Evolutionary conservation across 495 filamentous ascomycete species (phyloP), one percentile per base, ranked within the genome.

Genomic region (Annulohypoxylon bovei): DNA sequence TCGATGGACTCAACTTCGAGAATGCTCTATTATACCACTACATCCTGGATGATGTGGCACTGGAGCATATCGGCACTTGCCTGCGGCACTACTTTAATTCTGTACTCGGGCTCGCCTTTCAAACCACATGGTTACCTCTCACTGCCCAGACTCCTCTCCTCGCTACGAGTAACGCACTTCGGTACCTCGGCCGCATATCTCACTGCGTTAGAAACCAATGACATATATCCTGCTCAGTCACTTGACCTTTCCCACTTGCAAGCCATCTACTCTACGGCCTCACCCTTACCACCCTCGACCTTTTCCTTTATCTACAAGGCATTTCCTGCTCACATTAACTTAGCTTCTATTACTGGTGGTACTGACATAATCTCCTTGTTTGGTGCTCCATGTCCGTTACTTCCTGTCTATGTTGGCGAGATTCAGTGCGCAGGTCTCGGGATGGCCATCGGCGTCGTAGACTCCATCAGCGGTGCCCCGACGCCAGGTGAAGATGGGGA

Each of bases 1-100:
- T 90, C 91, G 25, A 88, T 98, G 70, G 82, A 71, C 27, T 69
- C 80, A 2, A 62, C 70, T 23, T 81, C 81, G 12, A 75, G 80
- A 8, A 74, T 85, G 92, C 66, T 95, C 88, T 97, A 95, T 80
- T 97, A 93, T 76, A 97, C 94, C 1, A 97, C 94, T 2, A 90
- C 88, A 28, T 96, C 94, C 3, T 95, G 91, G 93, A 95, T 97
- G 93, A 97, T 97, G 94, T 95, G 93, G 91, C 94, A 97, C 77
- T 97, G 94, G 94, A 88, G 93, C 44, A 88, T 97, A 18, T 94
- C 92, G 4, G 92, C 87, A 0, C 86, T 97, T 7, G 90, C 92
- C 9, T 88, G 86, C 57, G 94, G 93, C 60, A 85, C 91, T 6
- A 94, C 92, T 0, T 83, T 97, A 40, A 86, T 97, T 20, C 84